These are phyloP conservation scores for Umbilicus rupestris DNA, from an alignment of 164 flowering plant species.

Conservation along the genomic window DNA sequence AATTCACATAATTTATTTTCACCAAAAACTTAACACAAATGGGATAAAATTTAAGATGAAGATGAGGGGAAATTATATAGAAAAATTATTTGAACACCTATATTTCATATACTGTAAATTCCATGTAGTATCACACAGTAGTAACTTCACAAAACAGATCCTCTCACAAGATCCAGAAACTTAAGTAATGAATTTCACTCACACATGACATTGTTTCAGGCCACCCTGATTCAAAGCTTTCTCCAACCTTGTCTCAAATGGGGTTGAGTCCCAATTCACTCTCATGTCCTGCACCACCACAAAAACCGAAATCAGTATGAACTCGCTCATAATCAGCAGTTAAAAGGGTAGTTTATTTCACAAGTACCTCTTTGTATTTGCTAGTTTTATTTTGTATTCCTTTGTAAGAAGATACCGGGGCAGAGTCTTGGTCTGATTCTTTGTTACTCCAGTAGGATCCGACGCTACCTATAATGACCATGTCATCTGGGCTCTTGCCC, in stretches of 20 bases:
- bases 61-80: not conserved
- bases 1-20: too few species aligned
- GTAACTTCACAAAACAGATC: not conserved
- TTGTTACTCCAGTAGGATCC: conserved; percentile 70
- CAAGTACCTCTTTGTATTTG: conserved; percentile 84
- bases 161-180: not conserved
- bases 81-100: not conserved
- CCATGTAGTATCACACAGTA: not conserved
- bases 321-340: not conserved
- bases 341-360: not conserved
- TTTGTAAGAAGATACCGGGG: conserved; percentile 46
- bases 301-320: conserved; percentile 5
- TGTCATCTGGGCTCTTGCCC: conserved; percentile 66
- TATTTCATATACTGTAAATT: not conserved
- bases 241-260: conserved; percentile 84
- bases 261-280: conserved; percentile 87
- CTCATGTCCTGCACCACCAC: conserved; percentile 63
- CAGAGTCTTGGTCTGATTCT: conserved; percentile 25
- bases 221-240: conserved; percentile 58
- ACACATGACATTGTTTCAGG: not conserved
- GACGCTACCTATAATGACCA: conserved; percentile 71
- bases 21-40: too few species aligned
- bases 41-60: too few species aligned
- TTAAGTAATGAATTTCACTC: not conserved
- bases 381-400: conserved; percentile 94